A percentile compares a stretch with the other conserved stretches of the same genome.
Evolutionary conservation across 371 early-diverging fungal genomes (phyloP).

Genomic region (Mucor circinelloides): DNA sequence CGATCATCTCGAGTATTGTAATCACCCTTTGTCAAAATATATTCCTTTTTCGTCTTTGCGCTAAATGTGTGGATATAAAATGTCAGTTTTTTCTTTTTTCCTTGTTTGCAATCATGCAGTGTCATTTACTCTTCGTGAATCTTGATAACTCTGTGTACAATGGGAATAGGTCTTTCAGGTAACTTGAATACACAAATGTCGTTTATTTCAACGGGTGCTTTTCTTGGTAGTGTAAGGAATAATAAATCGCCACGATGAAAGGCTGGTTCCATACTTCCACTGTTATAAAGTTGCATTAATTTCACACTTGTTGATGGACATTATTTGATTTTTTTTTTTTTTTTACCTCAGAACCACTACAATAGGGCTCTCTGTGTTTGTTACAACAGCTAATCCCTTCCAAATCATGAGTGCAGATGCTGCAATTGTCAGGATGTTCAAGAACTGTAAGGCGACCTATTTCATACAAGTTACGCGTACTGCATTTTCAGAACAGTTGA

Average conservation of each 20-base stretch:
- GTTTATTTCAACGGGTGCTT: constrained; percentile 80
- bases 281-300: constrained; percentile 28
- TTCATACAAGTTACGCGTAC: neutral
- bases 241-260: constrained; percentile 98
- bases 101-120: constrained; percentile 49
- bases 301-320: neutral
- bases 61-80: constrained; percentile 32
- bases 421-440: constrained; percentile 84
- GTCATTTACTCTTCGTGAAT: constrained; percentile 75
- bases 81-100: constrained; percentile 87
- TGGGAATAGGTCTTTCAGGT: constrained; percentile 91
- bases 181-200: constrained; percentile 98
- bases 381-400: constrained; percentile 86
- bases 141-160: constrained; percentile 97
- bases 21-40: constrained; percentile 98
- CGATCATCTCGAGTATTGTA: constrained; percentile 96
- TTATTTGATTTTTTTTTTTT: neutral
- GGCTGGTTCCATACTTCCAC: constrained; percentile 99
- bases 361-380: constrained; percentile 96
- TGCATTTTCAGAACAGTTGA: neutral
- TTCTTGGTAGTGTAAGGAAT: constrained; percentile 74
- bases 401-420: constrained; percentile 97
- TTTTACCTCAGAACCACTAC: constrained; percentile 94
- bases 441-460: constrained; percentile 66
- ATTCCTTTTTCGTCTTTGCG: constrained; percentile 68